Percentiles rank a stretch among this genome's conserved stretches.
These are phyloP conservation scores for Colletotrichum sp. DNA, from an alignment of 2,329 filamentous ascomycete genomes.

Conservation along the genomic window DNA sequence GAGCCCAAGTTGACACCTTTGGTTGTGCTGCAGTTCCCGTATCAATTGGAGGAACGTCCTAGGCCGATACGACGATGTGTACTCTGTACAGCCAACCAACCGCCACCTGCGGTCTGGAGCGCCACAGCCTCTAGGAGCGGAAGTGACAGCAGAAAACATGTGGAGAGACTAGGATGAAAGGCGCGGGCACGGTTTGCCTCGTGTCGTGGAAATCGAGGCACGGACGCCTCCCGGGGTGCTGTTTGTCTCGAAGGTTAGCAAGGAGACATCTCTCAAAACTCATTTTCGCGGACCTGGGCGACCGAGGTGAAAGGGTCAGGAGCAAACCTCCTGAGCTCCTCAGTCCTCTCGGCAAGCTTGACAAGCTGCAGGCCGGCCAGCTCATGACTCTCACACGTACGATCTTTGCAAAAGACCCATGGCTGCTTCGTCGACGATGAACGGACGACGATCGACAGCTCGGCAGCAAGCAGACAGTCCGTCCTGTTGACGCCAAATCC, in stretches of 20 bases:
- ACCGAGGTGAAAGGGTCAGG: slow-evolving; percentile 7
- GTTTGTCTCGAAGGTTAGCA: not conserved
- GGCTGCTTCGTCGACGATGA: not conserved
- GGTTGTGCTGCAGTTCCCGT: not conserved
- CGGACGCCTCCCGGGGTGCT: not conserved
- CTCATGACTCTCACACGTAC: not conserved
- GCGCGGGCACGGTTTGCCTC: not conserved
- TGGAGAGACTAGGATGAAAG: slow-evolving; percentile 13
- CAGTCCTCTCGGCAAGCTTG: not conserved
- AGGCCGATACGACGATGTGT: not conserved
- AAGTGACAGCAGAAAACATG: slow-evolving; percentile 6
- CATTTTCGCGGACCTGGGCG: not conserved
- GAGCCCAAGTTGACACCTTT: not conserved
- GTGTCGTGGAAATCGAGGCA: not conserved
- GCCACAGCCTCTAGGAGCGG: not conserved
- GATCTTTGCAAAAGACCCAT: not conserved
- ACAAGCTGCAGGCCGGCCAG: not conserved
- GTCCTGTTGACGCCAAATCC: not conserved
- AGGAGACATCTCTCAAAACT: not conserved
- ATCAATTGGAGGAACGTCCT: not conserved
- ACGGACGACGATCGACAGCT: not conserved
- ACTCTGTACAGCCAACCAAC: not conserved
- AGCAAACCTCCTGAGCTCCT: not conserved
- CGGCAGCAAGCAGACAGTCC: not conserved
- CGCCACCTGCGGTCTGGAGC: not conserved